phyloP scores from a whole-genome alignment of 371 early-diverging fungal genomes.

The Apophysomyces elegans region DNA sequence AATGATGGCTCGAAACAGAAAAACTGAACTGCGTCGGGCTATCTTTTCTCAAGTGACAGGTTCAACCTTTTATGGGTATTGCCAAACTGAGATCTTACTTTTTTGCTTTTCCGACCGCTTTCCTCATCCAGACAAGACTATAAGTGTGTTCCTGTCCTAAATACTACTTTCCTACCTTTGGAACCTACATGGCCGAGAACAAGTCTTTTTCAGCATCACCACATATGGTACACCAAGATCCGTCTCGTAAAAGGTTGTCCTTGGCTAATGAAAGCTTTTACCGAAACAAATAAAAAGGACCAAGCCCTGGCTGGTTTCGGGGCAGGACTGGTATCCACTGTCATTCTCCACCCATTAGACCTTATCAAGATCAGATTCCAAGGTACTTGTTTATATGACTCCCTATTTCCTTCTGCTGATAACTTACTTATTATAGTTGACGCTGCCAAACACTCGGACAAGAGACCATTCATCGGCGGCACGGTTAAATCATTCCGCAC shows the following conservation, averaged over 20 bases:
- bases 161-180: slow-evolving; percentile 9
- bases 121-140: too few species aligned
- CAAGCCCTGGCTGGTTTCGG: slow-evolving; percentile 90
- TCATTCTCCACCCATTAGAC: slow-evolving; percentile 89
- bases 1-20: too few species aligned
- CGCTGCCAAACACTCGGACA: slow-evolving; percentile 41
- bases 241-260: too few species aligned
- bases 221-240: slow-evolving; percentile 19
- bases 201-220: slow-evolving; percentile 30
- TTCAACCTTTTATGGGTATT: too few species aligned
- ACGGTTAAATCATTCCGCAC: slow-evolving; percentile 65
- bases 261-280: not conserved
- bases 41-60: too few species aligned
- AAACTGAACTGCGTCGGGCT: too few species aligned
- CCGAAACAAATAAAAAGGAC: slow-evolving; percentile 55
- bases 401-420: not conserved
- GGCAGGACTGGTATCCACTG: slow-evolving; percentile 86
- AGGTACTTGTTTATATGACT: slow-evolving; percentile 46
- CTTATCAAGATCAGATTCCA: slow-evolving; percentile 92
- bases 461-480: slow-evolving; percentile 65
- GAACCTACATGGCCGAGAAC: slow-evolving; percentile 14
- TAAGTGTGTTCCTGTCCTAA: too few species aligned
- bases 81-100: too few species aligned
- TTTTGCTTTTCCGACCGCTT: too few species aligned
- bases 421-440: slow-evolving; percentile 45